Conservation (phyloP, 768 basidiomycete genomes). For the Auricularia heimuer region DNA sequence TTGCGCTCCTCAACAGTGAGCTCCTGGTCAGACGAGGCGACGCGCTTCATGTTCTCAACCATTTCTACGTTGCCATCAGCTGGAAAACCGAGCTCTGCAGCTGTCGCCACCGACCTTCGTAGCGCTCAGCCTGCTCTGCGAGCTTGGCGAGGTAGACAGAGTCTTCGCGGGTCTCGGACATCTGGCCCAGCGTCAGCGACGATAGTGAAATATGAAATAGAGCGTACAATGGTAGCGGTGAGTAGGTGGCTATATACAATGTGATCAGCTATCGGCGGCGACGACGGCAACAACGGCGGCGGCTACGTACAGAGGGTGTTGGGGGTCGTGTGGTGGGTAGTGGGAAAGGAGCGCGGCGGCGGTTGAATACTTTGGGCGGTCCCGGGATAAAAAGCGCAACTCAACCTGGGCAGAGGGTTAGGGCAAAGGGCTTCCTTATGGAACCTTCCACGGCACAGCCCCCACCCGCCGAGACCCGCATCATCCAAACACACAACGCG, state of each 20-base stretch:
- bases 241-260: not conserved
- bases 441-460: not conserved
- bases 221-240: not conserved
- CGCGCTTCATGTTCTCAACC: slow-evolving; percentile 65
- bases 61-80: slow-evolving; percentile 50
- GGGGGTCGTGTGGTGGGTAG: not conserved
- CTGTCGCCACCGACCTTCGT: slow-evolving; percentile 51
- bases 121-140: slow-evolving; percentile 81
- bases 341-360: not conserved
- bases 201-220: not conserved
- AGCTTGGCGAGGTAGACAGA: slow-evolving; percentile 64
- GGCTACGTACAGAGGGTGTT: not conserved
- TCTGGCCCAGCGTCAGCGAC: not conserved
- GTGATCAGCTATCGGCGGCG: not conserved
- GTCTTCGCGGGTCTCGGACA: slow-evolving; percentile 27
- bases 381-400: not conserved
- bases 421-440: not conserved
- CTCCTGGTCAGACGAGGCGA: slow-evolving; percentile 54
- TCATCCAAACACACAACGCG: not conserved
- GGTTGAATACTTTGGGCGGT: not conserved
- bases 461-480: not conserved
- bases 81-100: not conserved
- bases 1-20: slow-evolving; percentile 81
- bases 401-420: not conserved
- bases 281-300: not conserved